phyloP scores from a whole-genome alignment of 129 eudicot species.

The Helianthus annuus region HanXRQr2.0-SUNRISE NC_035445.2:136703693-136704192 shows the following conservation, averaged over 20 bases:
- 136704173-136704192: conserved; percentile 62
- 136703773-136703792: conserved; percentile 52
- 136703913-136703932: no score
- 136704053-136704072: conserved; percentile 1
- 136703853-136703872: not conserved
- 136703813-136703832: conserved; percentile 42
- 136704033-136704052: conserved; percentile 51
- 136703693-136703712: no score
- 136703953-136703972: conserved; percentile 63
- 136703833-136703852: conserved; percentile 3
- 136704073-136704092: not conserved
- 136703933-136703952: conserved; percentile 34
- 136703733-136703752: no score
- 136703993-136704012: conserved; percentile 66
- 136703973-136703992: conserved; percentile 74
- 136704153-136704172: not conserved
- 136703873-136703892: not conserved
- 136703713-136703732: no score
- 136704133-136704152: not conserved
- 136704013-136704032: conserved; percentile 78
- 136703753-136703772: no score
- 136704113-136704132: not conserved
- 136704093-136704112: not conserved
- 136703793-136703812: conserved; percentile 47
- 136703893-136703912: conserved; percentile 8